These are phyloP conservation scores for Dinochytrium kinnereticum DNA, from an alignment of 371 early-diverging fungal species.

Conservation along the genomic window DNA sequence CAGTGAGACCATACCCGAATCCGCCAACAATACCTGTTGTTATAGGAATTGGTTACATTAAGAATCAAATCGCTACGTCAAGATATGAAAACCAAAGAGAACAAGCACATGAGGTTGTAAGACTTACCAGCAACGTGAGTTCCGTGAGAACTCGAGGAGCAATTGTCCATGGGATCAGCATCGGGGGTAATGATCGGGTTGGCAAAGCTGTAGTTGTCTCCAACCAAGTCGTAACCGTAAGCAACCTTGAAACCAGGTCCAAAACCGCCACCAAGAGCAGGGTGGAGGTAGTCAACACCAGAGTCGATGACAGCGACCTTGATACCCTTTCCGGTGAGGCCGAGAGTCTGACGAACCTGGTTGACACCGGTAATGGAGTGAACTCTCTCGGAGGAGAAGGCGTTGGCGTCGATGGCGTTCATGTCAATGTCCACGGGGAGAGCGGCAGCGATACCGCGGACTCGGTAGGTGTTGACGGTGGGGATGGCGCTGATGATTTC, in stretches of 20 bases:
- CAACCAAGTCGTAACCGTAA: conserved; percentile 18
- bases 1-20: conserved; percentile 32
- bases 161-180: conserved; percentile 57
- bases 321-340: conserved; percentile 45
- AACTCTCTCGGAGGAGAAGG: neutral
- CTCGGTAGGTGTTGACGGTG: conserved; percentile 4
- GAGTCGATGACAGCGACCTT: conserved; percentile 60
- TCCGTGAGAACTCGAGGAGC: conserved; percentile 54
- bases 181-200: conserved; percentile 42
- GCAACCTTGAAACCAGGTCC: conserved; percentile 19
- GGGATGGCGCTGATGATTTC: neutral
- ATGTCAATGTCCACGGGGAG: neutral
- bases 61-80: neutral
- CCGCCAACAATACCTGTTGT: conserved; percentile 58
- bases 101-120: neutral
- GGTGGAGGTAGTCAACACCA: conserved; percentile 71
- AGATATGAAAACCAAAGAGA: neutral
- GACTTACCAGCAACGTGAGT: conserved; percentile 59
- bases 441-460: neutral
- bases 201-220: neutral
- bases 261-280: conserved; percentile 65
- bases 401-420: neutral
- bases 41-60: neutral
- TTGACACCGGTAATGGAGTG: conserved; percentile 33
- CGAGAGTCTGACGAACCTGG: conserved; percentile 26